These are phyloP conservation scores for Taxillus chinensis DNA, from an alignment of 164 flowering plant species.

Conservation along the genomic window DNA sequence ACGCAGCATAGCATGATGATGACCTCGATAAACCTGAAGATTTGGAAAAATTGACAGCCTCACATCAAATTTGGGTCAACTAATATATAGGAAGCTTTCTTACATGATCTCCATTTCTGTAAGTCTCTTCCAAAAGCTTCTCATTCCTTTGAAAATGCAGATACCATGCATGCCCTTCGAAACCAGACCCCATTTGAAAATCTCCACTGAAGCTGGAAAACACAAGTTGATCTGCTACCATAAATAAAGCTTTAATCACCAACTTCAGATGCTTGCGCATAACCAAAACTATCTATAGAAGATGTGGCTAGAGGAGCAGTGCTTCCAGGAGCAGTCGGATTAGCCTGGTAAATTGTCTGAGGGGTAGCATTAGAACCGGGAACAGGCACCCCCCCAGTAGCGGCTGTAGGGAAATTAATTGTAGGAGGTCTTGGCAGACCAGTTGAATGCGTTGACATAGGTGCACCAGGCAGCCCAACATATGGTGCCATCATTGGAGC, in stretches of 20 bases:
- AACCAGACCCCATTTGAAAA: no score
- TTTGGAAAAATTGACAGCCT: no score
- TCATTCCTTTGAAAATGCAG: no score
- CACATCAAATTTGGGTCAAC: no score
- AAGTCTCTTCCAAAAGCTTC: no score
- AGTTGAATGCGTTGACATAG: constrained; percentile 38
- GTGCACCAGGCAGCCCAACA: constrained; percentile 58
- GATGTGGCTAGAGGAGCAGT: constrained; percentile 11
- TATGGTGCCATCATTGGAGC: constrained; percentile 45
- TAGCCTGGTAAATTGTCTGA: constrained; percentile 37
- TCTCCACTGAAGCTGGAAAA: no score
- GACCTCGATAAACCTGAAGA: no score
- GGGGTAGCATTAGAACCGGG: constrained; percentile 37
- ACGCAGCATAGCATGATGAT: no score
- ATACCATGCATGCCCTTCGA: no score
- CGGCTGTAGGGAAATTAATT: constrained; percentile 19
- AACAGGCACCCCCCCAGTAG: constrained; percentile 29
- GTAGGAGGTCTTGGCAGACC: constrained; percentile 49
- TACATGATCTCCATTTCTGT: no score
- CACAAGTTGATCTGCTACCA: not conserved
- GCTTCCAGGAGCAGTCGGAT: constrained; percentile 29
- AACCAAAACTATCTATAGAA: constrained; percentile 28
- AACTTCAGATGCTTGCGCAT: constrained; percentile 30
- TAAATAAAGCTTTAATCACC: constrained; percentile 16
- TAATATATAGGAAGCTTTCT: no score